Evolutionary conservation across 208 protist genomes (phyloP).

Genomic region (Acanthamoeba culbertsoni): DNA sequence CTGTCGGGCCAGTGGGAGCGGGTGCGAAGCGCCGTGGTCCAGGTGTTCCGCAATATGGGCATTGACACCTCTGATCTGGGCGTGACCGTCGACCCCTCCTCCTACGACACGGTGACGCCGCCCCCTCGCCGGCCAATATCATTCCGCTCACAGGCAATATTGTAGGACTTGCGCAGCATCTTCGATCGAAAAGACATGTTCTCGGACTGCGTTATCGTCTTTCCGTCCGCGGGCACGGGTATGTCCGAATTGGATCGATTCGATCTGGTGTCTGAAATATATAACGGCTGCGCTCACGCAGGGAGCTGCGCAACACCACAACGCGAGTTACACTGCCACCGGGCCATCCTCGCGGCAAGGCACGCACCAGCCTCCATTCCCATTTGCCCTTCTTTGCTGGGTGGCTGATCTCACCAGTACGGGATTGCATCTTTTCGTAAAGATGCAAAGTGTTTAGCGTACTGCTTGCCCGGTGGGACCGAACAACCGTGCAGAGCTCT

Average conservation of each 20-base stretch:
- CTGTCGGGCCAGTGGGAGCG: background rate
- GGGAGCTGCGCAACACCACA: background rate
- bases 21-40: background rate
- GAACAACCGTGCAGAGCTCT: background rate
- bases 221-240: background rate
- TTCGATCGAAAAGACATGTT: background rate
- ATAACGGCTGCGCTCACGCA: background rate
- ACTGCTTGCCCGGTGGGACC: background rate
- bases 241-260: too few relatives aligned
- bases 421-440: too few relatives aligned
- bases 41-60: background rate
- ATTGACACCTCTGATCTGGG: background rate
- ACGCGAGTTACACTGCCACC: background rate
- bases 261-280: too few relatives aligned
- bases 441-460: background rate
- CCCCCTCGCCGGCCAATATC: background rate
- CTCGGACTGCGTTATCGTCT: background rate
- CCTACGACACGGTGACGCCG: background rate
- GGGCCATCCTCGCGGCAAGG: background rate
- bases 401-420: background rate
- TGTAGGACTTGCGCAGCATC: background rate
- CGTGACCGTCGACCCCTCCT: background rate
- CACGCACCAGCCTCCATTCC: background rate
- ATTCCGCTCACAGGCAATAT: background rate
- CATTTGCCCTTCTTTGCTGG: background rate